Percentiles rank a stretch among this genome's conserved stretches.
phyloP scores from a whole-genome alignment of 2,329 filamentous ascomycete genomes.

The Scortechinia acanthostroma region DNA sequence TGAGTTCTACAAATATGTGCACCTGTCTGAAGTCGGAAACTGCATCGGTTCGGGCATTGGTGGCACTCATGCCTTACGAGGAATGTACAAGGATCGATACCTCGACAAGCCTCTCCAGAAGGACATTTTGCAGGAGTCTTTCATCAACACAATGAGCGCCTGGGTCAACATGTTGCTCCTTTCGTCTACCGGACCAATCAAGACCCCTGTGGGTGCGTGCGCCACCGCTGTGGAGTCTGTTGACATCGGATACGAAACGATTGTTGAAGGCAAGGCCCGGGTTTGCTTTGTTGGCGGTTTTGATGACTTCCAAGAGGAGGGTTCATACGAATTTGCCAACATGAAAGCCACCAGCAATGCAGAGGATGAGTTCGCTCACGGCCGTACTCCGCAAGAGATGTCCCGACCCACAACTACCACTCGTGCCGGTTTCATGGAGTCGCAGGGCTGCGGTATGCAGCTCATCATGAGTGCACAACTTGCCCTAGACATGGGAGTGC shows the following conservation, averaged over 20 bases:
- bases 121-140: constrained; percentile 4
- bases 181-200: constrained; percentile 2
- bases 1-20: constrained; percentile 3
- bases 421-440: constrained; percentile 97
- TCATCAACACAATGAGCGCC: constrained; percentile 2
- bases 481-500: constrained; percentile 95
- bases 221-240: constrained; percentile 4
- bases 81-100: constrained; percentile 4
- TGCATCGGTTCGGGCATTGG: constrained; percentile 3
- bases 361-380: constrained; percentile 90
- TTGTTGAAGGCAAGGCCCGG: constrained; percentile 2
- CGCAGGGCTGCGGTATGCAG: constrained; percentile 95
- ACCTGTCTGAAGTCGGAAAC: constrained; percentile 3
- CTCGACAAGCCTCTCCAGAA: constrained; percentile 3
- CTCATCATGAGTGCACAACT: constrained; percentile 96
- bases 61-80: neutral
- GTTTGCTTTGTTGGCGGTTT: constrained; percentile 4
- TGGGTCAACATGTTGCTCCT: constrained; percentile 4
- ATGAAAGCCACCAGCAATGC: constrained; percentile 67
- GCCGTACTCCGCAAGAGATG: constrained; percentile 93
- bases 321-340: constrained; percentile 4
- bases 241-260: constrained; percentile 4
- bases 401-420: constrained; percentile 95
- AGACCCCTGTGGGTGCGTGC: constrained; percentile 3
- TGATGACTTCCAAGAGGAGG: constrained; percentile 4